Conservation (phyloP, 192 early-diverging fungal species). For the Podila clonocystis region DNA sequence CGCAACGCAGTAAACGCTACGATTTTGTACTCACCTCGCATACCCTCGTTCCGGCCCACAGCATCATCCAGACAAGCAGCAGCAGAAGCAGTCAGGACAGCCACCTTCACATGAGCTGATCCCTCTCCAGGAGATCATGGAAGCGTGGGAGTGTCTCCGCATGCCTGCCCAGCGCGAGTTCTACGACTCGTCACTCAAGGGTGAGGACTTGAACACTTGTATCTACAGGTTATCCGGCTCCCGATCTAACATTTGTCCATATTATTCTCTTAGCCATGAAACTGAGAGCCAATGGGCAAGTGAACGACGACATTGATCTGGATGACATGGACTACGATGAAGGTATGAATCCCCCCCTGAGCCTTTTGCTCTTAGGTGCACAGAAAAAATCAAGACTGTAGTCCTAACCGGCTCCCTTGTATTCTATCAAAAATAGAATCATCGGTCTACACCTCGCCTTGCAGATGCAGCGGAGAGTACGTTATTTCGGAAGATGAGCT, state of each 20-base stretch:
- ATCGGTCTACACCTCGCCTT: slow-evolving; percentile 58
- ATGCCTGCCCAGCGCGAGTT: slow-evolving; percentile 52
- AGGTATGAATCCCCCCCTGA: slow-evolving; percentile 6
- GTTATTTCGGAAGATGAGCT: slow-evolving; percentile 70
- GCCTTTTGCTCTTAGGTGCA: neutral
- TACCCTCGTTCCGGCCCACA: slow-evolving; percentile 3
- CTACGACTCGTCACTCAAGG: slow-evolving; percentile 63
- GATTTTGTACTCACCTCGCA: neutral
- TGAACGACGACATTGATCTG: slow-evolving; percentile 80
- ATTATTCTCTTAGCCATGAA: slow-evolving; percentile 19
- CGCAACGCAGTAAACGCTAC: neutral
- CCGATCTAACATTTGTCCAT: neutral
- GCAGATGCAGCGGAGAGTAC: slow-evolving; percentile 75
- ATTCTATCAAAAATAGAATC: slow-evolving; percentile 17
- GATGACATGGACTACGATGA: slow-evolving; percentile 85
- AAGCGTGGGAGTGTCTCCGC: slow-evolving; percentile 68
- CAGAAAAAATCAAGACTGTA: neutral
- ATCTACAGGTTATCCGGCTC: neutral
- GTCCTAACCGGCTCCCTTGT: neutral
- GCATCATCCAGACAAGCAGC: slow-evolving; percentile 70
- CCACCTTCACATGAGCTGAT: neutral
- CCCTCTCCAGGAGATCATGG: slow-evolving; percentile 51
- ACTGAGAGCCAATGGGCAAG: slow-evolving; percentile 59
- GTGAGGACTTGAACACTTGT: slow-evolving; percentile 7
- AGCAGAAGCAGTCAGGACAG: slow-evolving; percentile 3